Base-by-base conservation (phyloP, 306 rosid genomes). In the Castanopsis chinensis region DNA sequence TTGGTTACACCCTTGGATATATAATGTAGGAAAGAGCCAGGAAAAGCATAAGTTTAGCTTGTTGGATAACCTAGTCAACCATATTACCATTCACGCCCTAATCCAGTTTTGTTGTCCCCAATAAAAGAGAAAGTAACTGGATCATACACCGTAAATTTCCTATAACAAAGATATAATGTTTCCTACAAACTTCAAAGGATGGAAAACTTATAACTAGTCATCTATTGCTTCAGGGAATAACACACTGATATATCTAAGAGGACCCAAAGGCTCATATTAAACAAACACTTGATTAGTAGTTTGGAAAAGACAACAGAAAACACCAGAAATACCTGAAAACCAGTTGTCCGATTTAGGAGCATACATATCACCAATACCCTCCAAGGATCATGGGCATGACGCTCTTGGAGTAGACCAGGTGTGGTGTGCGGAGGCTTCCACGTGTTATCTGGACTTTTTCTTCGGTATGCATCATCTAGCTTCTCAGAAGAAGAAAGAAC, bases 351-450 rank as follows among this genome's bases (percentile, higher is more conserved):
- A 76, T 91, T 91, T 51, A 93, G 86, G 30, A 91, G 92, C 87
- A 89, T 79, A 57, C 97, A 93, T 8, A 93, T 93, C 41, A 89
- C 84, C 77, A 93, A 57, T 20, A 93, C 94, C 71, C 90, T 89
- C 97, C 94, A 91, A 32, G 97, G 97, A 78, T 93, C 93, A 63
- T 84, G 82, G 5, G 58, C 67, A 75, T 93, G 96, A 68, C 77
- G 83, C 78, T 93, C 91, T 83, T 93, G 96, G 72, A 93, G 85
- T 67, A 93, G 96, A 82, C 23, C 11, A 54, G 21, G 9, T 1
- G 18, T n/a, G 13, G 97, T 91, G 70, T 81, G 81, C 10, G 97
- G 97, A 80, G 97, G 94, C 49, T 59, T 61, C 97, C 96, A 93
- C 70, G 79, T 81, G 76, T 93, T 86, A 61, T 89, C 84, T 5